Evolutionary conservation across 495 filamentous ascomycete genomes (phyloP).

Genomic region (Tuber microsphaerosporum): DNA sequence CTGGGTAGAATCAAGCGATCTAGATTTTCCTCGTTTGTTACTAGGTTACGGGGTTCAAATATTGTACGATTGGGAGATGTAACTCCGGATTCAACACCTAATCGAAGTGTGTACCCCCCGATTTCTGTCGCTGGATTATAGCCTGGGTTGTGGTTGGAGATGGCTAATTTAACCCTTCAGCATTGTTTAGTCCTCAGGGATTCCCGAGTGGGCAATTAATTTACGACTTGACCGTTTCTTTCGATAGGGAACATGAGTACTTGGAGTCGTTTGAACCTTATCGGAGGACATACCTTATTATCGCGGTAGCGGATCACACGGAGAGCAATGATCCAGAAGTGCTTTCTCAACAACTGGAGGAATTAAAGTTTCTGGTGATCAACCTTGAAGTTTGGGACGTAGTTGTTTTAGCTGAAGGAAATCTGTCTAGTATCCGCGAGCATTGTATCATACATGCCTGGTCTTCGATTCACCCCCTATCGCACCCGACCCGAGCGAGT

Average conservation of each 20-base stretch:
- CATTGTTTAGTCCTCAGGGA: conserved; percentile 89
- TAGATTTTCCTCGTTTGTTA: conserved; percentile 70
- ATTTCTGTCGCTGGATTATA: neutral
- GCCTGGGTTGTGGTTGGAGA: neutral
- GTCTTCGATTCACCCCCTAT: conserved; percentile 43
- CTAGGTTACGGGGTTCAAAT: conserved; percentile 68
- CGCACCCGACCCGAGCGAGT: conserved; percentile 42
- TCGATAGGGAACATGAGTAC: conserved; percentile 52
- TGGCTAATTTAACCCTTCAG: conserved; percentile 45
- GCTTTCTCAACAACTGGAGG: conserved; percentile 60
- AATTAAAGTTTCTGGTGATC: conserved; percentile 67
- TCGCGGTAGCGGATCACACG: conserved; percentile 31
- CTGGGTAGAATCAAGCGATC: conserved; percentile 76
- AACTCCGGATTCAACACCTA: conserved; percentile 75
- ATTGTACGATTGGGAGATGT: conserved; percentile 84
- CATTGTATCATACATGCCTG: conserved; percentile 48
- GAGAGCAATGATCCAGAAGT: conserved; percentile 39
- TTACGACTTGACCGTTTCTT: conserved; percentile 77
- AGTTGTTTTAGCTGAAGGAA: neutral
- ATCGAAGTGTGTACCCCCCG: conserved; percentile 62
- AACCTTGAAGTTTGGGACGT: conserved; percentile 41
- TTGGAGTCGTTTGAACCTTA: conserved; percentile 39
- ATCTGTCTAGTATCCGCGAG: conserved; percentile 42
- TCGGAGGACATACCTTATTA: conserved; percentile 38
- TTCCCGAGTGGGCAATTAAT: conserved; percentile 84